Evolutionary conservation across 2,329 filamentous ascomycete genomes (phyloP), one percentile per base, ranked within the genome.

Genomic region (Phaeosphaeria sp.): DNA sequence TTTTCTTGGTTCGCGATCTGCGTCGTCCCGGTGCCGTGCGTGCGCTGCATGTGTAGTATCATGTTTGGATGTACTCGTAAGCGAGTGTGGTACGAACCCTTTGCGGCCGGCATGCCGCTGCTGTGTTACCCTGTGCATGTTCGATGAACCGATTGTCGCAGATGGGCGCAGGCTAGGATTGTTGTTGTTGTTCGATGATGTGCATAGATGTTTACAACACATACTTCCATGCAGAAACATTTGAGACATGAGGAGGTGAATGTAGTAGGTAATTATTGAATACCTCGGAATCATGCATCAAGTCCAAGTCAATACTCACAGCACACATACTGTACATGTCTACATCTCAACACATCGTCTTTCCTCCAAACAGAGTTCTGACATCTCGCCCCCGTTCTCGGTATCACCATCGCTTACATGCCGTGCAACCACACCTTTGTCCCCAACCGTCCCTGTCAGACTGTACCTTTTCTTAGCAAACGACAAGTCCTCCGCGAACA

Each of bases 281-380:
- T n/a, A n/a, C n/a, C n/a, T 36, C 15, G 30, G 30, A 36, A 36
- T 36, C 30, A 36, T 36, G 30, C 30, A 36, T 6, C 30, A 13
- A 13, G 8, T 36, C 30, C 3, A 13, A 7, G 30, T 6, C 15
- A 30, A 5, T 6, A 11, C 25, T n/a, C n/a, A 11, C 25, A 30
- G 25, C 25, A 30, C 25, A n/a, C n/a, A n/a, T 30, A 30, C 25
- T 6, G 11, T 11, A 30, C 25, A 36, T 13, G 15, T 36, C 6
- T 13, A 36, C 11, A 36, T 13, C 30, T 36, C 30, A 36, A 36
- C 30, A 36, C 6, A 36, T 36, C 11, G 3, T 6, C 3, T 13
- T 36, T 36, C 52, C 56, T 63, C 45, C 30, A 9, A 44, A 54
- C 58, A 61, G 49, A 44, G 57, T 65, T 63, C 60, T 65, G 58